Base-by-base conservation (phyloP, 305 asterid genomes). In the Fraxinus angustifolia region DNA sequence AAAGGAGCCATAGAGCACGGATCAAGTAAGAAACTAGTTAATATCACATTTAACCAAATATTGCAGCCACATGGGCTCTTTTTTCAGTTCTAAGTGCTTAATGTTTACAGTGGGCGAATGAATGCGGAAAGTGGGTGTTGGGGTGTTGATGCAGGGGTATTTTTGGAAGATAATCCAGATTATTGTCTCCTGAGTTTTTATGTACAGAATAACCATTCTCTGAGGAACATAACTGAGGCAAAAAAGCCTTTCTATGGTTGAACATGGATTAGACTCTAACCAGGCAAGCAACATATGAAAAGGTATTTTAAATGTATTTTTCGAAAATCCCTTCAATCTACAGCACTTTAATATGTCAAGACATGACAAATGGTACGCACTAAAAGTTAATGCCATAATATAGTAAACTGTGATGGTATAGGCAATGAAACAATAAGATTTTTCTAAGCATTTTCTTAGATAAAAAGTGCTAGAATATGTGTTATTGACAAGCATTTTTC, bases 1-100 rank as follows among this genome's bases (percentile, higher is more conserved):
- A 19, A 42, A 45, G 19, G 71, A 40, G 33, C 34, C 31, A 48
- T 8, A 71, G 28, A 12, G 65, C 34, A 8, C 6, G 40, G 70
- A 84, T 68, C 62, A 58, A 40, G 71, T 14, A 42, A 62, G 77
- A 76, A 36, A 53, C 71, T 71, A 70, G 53, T 38, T 58, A 48
- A 78, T 62, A 19, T 60, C 42, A 75, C 17, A 34, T 73, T 79
- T 38, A 35, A 84, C 77, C 53, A 70, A 70, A 30, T 17, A 8
- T 33, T 8, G 82, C 75, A 34, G 75, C 74, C 76, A 74, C 26
- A 7, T 6, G 71, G 33, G 56, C 60, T 75, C 26, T 48, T 68
- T 17, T 77, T 71, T 36, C 19, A 45, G 56, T 48, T 35, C 28
- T 21, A 8, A 8, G 38, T 5, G 40, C 48, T 62, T 62, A 62